A percentile compares a stretch with the other conserved stretches of the same genome.
Evolutionary conservation across 176 grass and related monocot genomes (phyloP).

Genomic region (Miscanthus lutarioriparius): DNA sequence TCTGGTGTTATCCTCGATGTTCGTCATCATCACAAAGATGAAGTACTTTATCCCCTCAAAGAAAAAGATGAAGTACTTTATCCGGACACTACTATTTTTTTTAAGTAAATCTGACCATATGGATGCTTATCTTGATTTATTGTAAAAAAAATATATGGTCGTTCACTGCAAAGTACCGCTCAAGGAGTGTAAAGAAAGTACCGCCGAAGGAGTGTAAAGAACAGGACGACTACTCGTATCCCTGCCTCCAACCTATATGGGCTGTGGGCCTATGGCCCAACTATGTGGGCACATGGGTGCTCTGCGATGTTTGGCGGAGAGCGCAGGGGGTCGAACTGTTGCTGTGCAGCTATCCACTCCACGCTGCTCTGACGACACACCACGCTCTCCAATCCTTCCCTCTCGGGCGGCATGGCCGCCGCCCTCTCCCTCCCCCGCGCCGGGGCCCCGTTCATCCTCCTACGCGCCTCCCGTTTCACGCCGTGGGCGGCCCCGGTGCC

Average conservation of each 20-base stretch:
- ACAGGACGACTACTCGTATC: no score
- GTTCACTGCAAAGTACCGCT: no score
- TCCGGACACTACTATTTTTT: no score
- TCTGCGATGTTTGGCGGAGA: background rate
- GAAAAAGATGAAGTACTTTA: no score
- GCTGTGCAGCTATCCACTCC: background rate
- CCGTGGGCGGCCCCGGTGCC: constrained; percentile 14
- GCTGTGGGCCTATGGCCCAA: background rate
- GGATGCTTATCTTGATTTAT: no score
- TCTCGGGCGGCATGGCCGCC: constrained; percentile 30
- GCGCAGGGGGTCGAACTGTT: background rate
- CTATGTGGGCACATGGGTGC: background rate
- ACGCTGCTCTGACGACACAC: background rate
- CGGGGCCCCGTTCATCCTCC: constrained; percentile 29
- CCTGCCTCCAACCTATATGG: background rate
- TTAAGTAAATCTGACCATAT: no score
- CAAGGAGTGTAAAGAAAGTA: no score
- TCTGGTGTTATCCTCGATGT: no score
- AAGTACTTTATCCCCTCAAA: no score
- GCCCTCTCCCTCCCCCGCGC: constrained; percentile 10
- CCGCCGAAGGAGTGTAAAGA: no score
- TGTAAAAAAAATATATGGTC: no score
- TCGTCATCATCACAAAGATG: no score
- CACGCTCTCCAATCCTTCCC: background rate
- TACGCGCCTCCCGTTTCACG: background rate